These are phyloP conservation scores for Penicillium cinerascens DNA, from an alignment of 495 filamentous ascomycete species.

Conservation along the genomic window DNA sequence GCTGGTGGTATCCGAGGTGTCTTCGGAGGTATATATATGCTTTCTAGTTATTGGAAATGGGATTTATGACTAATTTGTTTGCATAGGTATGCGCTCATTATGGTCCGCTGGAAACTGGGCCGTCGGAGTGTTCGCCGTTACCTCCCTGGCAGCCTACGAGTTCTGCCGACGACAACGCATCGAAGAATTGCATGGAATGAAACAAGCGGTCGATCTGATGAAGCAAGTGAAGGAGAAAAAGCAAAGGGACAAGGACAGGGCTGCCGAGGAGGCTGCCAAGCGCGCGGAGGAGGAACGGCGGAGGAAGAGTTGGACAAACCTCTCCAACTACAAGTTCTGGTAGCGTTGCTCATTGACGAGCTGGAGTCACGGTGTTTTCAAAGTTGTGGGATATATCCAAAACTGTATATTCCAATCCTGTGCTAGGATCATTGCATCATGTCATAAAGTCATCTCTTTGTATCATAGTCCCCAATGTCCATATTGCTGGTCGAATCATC, in stretches of 20 bases:
- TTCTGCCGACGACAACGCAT: conserved; percentile 70
- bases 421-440: conserved; percentile 15
- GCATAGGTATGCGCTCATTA: conserved; percentile 39
- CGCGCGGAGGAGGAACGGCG: conserved; percentile 46
- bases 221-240: conserved; percentile 66
- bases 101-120: conserved; percentile 76
- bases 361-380: conserved; percentile 40
- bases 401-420: conserved; percentile 33
- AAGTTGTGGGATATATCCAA: conserved; percentile 22
- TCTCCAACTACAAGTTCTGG: conserved; percentile 50
- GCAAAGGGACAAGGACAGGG: conserved; percentile 61
- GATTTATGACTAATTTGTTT: conserved; percentile 4
- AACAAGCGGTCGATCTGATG: conserved; percentile 75
- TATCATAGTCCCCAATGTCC: conserved; percentile 26
- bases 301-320: conserved; percentile 53
- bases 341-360: conserved; percentile 25
- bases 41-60: not conserved
- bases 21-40: conserved; percentile 59
- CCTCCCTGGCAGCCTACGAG: conserved; percentile 67
- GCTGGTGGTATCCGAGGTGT: conserved; percentile 69
- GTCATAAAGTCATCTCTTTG: conserved; percentile 29
- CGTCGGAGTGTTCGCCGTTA: conserved; percentile 65
- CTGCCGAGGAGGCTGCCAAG: conserved; percentile 41
- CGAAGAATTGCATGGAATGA: conserved; percentile 73
- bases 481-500: conserved; percentile 8